Percentiles rank a stretch among this genome's conserved stretches.
Conservation (phyloP, 1,139 yeast species). For the Pichia sp. region DNA sequence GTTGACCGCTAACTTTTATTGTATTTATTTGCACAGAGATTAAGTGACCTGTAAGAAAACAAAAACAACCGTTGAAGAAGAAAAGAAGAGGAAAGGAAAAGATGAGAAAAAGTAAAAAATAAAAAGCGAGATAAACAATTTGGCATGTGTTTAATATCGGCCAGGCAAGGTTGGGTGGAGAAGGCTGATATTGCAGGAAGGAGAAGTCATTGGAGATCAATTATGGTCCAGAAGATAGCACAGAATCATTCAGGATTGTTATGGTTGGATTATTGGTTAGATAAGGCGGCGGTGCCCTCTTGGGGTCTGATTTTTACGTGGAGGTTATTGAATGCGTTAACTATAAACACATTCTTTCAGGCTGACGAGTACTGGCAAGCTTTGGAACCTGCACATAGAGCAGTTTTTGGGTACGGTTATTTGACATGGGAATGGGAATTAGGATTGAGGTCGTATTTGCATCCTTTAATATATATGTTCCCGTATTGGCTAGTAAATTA, state of each 20-base stretch:
- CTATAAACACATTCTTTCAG: slow-evolving; percentile 75
- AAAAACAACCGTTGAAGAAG: not conserved
- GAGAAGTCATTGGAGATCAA: too few species aligned
- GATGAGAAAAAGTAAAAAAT: too few species aligned
- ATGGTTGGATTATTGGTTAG: slow-evolving; percentile 1
- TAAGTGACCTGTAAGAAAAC: not conserved
- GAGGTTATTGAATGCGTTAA: slow-evolving; percentile 58
- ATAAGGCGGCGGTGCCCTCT: not conserved
- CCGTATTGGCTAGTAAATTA: slow-evolving; percentile 32
- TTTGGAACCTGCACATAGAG: slow-evolving; percentile 81
- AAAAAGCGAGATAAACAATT: too few species aligned
- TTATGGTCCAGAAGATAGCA: too few species aligned
- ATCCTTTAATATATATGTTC: slow-evolving; percentile 63
- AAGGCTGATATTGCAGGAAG: too few species aligned
- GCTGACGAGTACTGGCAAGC: slow-evolving; percentile 96
- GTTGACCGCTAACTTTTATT: not conserved
- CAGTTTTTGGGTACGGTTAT: slow-evolving; percentile 74
- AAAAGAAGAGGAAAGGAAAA: not conserved
- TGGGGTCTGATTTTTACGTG: slow-evolving; percentile 1
- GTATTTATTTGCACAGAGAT: not conserved
- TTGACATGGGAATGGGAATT: slow-evolving; percentile 93
- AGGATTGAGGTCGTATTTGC: slow-evolving; percentile 69
- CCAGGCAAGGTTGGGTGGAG: too few species aligned
- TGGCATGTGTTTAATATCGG: too few species aligned
- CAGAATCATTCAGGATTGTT: not conserved